Evolutionary conservation across 257 asterid species (phyloP).

Genomic region (Gentiana macrophylla): DNA sequence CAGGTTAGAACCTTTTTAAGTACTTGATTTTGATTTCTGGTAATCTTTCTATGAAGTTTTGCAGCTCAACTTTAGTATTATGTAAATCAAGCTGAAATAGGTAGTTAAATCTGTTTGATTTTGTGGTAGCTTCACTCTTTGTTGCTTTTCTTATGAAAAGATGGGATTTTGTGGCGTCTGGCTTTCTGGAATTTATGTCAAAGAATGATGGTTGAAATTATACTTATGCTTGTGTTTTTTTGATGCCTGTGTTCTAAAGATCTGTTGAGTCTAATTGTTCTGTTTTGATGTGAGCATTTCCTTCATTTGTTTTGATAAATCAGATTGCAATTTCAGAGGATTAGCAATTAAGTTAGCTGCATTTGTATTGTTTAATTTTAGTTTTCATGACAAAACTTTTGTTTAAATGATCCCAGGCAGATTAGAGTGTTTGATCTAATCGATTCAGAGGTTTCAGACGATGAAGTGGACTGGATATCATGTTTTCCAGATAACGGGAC

Average conservation of each 20-base stretch:
- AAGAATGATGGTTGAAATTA: no score
- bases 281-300: no score
- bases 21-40: neutral
- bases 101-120: slow-evolving; percentile 12
- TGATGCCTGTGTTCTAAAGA: no score
- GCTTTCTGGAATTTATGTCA: neutral
- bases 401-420: slow-evolving; percentile 24
- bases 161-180: neutral
- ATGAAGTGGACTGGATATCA: slow-evolving; percentile 45
- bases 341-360: neutral
- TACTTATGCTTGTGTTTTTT: no score
- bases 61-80: no score
- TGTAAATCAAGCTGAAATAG: neutral
- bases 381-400: neutral
- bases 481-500: slow-evolving; percentile 35
- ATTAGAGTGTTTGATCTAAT: slow-evolving; percentile 40
- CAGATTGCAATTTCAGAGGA: no score
- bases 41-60: no score
- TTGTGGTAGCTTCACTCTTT: neutral
- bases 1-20: slow-evolving; percentile 20
- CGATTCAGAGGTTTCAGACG: slow-evolving; percentile 32
- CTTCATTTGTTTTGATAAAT: no score
- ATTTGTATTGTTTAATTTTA: neutral
- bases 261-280: no score
- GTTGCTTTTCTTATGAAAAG: slow-evolving; percentile 4